A percentile compares a stretch with the other conserved stretches of the same genome.
phyloP scores from a whole-genome alignment of 208 protist genomes.

The Herpetomonas tarakana region DNA sequence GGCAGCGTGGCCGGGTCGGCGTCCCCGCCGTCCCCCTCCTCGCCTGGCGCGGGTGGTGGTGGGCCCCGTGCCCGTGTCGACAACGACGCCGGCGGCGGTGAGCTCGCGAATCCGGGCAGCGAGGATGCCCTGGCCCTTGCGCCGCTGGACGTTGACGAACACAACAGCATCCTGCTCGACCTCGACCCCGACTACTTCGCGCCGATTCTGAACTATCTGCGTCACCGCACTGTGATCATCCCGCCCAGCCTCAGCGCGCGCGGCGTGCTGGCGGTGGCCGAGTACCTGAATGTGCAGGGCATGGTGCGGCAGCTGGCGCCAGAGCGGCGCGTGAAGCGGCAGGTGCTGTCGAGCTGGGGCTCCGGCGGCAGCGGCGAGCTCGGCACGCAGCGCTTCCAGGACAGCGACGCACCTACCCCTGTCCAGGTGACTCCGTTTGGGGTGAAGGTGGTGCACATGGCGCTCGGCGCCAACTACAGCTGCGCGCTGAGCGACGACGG shows the following conservation, averaged over 20 bases:
- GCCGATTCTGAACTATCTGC: constrained; percentile 81
- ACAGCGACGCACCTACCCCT: constrained; percentile 53
- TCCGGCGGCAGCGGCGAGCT: constrained; percentile 73
- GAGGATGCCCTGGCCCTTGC: constrained; percentile 7
- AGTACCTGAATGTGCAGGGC: constrained; percentile 68
- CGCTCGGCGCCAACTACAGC: constrained; percentile 85
- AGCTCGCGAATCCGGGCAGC: constrained; percentile 9
- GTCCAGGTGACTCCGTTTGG: constrained; percentile 65
- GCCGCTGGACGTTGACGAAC: constrained; percentile 54
- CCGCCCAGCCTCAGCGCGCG: constrained; percentile 33
- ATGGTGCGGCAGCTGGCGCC: constrained; percentile 48
- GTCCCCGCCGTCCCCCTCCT: background rate
- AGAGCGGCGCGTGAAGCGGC: constrained; percentile 24
- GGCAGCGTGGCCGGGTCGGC: background rate
- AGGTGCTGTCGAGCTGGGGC: constrained; percentile 84
- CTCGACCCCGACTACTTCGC: constrained; percentile 78
- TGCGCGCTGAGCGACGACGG: constrained; percentile 52
- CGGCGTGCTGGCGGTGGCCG: constrained; percentile 74
- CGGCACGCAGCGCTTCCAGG: constrained; percentile 57
- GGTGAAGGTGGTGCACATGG: constrained; percentile 58
- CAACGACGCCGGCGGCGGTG: background rate
- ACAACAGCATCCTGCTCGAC: constrained; percentile 74
- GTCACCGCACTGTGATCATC: constrained; percentile 60
- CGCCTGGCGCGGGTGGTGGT: too few relatives aligned
- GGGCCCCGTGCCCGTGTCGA: too few relatives aligned